A percentile compares a stretch with the other conserved stretches of the same genome.
These are phyloP conservation scores for Tardiomyces blankii DNA, from an alignment of 1,139 yeast genomes.

Conservation along the genomic window DNA sequence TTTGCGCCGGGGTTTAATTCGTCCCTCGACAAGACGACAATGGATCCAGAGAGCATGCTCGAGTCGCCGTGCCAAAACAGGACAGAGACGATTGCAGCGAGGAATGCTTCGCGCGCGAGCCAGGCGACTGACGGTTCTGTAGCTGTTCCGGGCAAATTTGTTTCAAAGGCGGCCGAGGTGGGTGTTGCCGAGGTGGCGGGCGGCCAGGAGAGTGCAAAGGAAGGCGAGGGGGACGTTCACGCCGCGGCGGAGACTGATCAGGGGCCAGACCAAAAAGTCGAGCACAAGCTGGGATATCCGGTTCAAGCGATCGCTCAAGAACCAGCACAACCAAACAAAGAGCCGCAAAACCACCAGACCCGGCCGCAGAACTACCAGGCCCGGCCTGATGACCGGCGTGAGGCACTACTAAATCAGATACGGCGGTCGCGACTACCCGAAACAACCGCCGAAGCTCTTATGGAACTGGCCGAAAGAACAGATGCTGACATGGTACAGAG, in stretches of 20 bases:
- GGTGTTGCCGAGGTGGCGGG: neutral
- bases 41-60: neutral
- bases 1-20: slow-evolving; percentile 9
- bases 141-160: neutral
- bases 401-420: neutral
- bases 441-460: neutral
- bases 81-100: neutral
- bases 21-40: neutral
- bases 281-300: too few relatives aligned
- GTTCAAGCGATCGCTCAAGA: too few relatives aligned
- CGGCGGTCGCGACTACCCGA: neutral
- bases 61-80: neutral
- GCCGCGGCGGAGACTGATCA: too few relatives aligned
- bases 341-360: too few relatives aligned
- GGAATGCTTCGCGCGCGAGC: neutral
- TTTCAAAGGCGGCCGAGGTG: neutral
- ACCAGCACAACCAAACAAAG: too few relatives aligned
- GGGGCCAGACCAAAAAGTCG: too few relatives aligned
- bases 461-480: neutral
- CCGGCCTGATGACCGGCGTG: too few relatives aligned
- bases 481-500: neutral
- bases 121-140: neutral
- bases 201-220: too few relatives aligned
- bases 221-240: too few relatives aligned
- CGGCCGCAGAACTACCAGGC: too few relatives aligned